Evolutionary conservation across 305 asterid genomes (phyloP).

Genomic region (Ilex paraguariensis): DNA sequence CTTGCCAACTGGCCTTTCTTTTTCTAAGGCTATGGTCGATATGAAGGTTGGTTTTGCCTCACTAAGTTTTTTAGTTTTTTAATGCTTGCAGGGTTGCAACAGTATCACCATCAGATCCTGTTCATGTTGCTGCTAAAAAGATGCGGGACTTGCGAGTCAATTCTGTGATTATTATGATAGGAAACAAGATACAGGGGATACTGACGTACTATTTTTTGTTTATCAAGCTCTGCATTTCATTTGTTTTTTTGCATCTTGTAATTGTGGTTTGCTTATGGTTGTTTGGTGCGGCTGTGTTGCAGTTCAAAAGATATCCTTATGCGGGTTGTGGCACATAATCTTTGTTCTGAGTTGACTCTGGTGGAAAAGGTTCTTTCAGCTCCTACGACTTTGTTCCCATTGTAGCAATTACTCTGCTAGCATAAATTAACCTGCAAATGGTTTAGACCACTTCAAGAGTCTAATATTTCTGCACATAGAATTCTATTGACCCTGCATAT

Average conservation of each 20-base stretch:
- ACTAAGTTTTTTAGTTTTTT: conserved; percentile 18
- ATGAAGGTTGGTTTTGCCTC: conserved; percentile 15
- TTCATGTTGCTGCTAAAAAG: conserved; percentile 80
- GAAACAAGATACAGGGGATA: conserved; percentile 79
- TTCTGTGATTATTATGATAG: conserved; percentile 64
- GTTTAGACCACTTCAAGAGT: too few species aligned
- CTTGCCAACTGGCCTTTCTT: conserved; percentile 12
- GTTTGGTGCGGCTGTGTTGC: conserved; percentile 31
- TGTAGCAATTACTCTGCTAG: not conserved
- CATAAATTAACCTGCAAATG: too few species aligned
- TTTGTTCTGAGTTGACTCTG: conserved; percentile 77
- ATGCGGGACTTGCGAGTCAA: conserved; percentile 87
- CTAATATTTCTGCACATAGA: too few species aligned
- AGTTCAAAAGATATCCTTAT: conserved; percentile 88
- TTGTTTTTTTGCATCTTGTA: conserved; percentile 9
- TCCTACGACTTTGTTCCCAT: conserved; percentile 6
- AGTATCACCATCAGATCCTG: conserved; percentile 72
- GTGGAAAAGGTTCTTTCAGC: conserved; percentile 69
- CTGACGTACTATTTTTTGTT: conserved; percentile 54
- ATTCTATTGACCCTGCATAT: too few species aligned
- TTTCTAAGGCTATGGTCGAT: conserved; percentile 5
- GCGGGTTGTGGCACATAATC: conserved; percentile 89
- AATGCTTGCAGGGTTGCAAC: conserved; percentile 58
- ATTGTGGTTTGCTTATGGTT: conserved; percentile 14
- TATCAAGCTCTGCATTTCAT: conserved; percentile 14